Evolutionary conservation across 164 flowering plant species (phyloP), one percentile per base, ranked within the genome.

Genomic region (Sextonia rubra): DNA sequence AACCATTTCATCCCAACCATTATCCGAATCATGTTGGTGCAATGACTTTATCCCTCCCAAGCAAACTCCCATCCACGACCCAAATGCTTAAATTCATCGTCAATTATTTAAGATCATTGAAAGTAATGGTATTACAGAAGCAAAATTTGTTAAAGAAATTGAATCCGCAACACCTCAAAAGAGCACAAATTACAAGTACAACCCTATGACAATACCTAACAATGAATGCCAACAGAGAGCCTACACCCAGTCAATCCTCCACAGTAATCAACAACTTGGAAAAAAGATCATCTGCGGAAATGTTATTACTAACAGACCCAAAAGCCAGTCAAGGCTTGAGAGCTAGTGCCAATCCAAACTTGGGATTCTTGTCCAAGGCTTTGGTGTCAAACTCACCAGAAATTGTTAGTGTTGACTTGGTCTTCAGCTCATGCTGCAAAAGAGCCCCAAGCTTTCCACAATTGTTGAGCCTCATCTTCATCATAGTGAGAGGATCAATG

Each of bases 331-430:
- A 92, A n/a, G 94, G 97, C 81, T 86, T 91, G 49, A 94, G 92
- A 75, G 95, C 90, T 27, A 94, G 81, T n/a, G 92, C 77, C 82
- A 94, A 76, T 3, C 98, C 98, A 72, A 94, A 85, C 83, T 71
- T 89, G 27, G 97, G 96, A 69, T 78, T 77, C 77, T 82, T 91
- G 29, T 94, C 98, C 84, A 94, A 75, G 65, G 91, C 87, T 82
- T 86, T 92, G 75, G 97, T 92, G 77, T 92, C 96, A 71, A 94
- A 71, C 83, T 94, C 98, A 15, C 96, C 81, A n/a, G 96, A 87
- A 23, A 92, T 72, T 17, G 96, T 89, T 79, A 91, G 73, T 30
- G 87, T 18, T 0, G 97, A 91, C 76, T 89, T 90, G 18, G 89
- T 89, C 48, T 82, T 83, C 63, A 92, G 69, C 82, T 88, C 89